Base-by-base conservation (phyloP, 805 yeast genomes). In the Clavispora phyllophila region DNA sequence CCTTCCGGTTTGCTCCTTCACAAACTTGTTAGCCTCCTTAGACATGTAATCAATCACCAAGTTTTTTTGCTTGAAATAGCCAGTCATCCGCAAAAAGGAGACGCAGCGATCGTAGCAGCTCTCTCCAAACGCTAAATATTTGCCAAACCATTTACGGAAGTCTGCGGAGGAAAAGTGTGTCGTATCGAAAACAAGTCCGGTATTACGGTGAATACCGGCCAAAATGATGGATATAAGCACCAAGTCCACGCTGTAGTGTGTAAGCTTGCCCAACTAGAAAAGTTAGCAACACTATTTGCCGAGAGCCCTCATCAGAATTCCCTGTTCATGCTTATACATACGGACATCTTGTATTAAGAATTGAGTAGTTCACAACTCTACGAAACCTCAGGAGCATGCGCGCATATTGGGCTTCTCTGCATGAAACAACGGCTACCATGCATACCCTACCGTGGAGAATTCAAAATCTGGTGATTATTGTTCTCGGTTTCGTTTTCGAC, bases 151-250 rank as follows among this genome's bases (percentile, higher is more conserved):
- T 26, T 66, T 60, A 10, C 79, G 65, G 49, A 74, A 51, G 44
- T 63, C 63, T 46, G 60, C 55, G 47, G 82, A 73, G 15, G 79
- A 78, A 41, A 79, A 70, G 40, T 63, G 58, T 25, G 67, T 56
- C 7, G 82, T 70, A 58, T 78, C 71, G 61, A 81, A 60, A 46
- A 75, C 76, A 37, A 82, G 69, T 0, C 97, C 97, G 0, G 96
- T 85, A 48, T 86, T 81, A 48, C 88, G 76, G 59, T 87, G 84
- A 41, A 90, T 75, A 3, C 96, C 96, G 0, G 97, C 96, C 35
- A 91, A 67, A 12, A 90, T 70, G 60, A 93, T 79, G 2, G 96
- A 86, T 8, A 87, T 68, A 44, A 90, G 69, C 3, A 90, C 78
- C 48, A 89, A 73, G 58, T 90, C 97, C 43, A 88, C 55, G 0